phyloP scores from a whole-genome alignment of 2,329 filamentous ascomycete species.

The Blastomyces gilchristii region DNA sequence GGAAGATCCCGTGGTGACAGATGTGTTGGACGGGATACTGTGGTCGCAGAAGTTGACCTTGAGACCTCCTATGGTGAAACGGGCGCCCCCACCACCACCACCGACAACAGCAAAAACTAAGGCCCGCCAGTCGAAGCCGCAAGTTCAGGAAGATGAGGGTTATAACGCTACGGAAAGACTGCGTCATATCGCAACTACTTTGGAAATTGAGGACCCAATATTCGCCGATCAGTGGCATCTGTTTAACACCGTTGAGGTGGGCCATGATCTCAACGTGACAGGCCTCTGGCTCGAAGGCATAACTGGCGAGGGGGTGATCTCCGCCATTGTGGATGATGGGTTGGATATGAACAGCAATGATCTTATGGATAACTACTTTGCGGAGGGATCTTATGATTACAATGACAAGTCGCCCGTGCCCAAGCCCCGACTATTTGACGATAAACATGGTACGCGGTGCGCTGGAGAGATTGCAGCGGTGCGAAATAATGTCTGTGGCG shows the following conservation, averaged over 20 bases:
- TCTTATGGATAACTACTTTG: conserved; percentile 86
- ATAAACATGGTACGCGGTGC: conserved; percentile 85
- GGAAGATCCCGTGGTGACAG: conserved; percentile 12
- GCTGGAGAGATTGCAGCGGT: conserved; percentile 88
- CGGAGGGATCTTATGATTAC: conserved; percentile 87
- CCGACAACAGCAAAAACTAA: neutral
- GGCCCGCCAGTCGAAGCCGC: conserved; percentile 12
- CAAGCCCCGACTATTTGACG: conserved; percentile 69
- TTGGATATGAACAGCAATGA: conserved; percentile 93
- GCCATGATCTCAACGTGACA: conserved; percentile 94
- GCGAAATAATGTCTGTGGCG: conserved; percentile 84
- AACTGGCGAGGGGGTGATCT: conserved; percentile 77
- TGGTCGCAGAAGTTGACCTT: conserved; percentile 69
- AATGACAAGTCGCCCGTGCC: conserved; percentile 76
- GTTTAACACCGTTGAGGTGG: conserved; percentile 66
- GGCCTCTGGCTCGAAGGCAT: conserved; percentile 84
- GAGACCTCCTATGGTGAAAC: conserved; percentile 53
- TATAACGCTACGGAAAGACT: conserved; percentile 48
- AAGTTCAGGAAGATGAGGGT: conserved; percentile 20
- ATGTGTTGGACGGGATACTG: conserved; percentile 62
- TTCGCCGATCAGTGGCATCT: conserved; percentile 95
- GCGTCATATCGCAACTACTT: conserved; percentile 48
- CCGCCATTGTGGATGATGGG: conserved; percentile 92
- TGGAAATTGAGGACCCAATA: conserved; percentile 81
- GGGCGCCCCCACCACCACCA: conserved; percentile 33